A percentile compares a stretch with the other conserved stretches of the same genome.
Conservation (phyloP, 495 filamentous ascomycete genomes). For the Recurvomyces mirabilis region DNA sequence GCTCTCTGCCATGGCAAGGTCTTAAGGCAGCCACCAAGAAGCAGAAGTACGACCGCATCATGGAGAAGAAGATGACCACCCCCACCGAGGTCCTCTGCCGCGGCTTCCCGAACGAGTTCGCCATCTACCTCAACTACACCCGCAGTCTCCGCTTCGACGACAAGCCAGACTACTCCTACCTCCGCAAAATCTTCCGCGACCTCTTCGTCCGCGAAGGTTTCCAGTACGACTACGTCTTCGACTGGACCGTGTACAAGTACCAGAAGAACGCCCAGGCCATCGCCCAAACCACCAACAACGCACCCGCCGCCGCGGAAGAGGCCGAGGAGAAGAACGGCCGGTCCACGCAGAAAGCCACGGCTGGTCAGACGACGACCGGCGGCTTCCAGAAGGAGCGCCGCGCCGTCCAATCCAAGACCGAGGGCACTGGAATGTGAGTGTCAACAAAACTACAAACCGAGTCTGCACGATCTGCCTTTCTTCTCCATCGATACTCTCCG, state of each 20-base stretch:
- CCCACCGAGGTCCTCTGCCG: constrained; percentile 98
- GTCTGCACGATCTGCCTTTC: neutral
- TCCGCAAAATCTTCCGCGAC: constrained; percentile 99
- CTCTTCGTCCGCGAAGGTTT: constrained; percentile 98
- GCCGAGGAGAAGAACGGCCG: constrained; percentile 60
- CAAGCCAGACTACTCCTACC: constrained; percentile 99
- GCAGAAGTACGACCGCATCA: constrained; percentile 99
- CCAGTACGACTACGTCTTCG: constrained; percentile 99
- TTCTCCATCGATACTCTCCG: constrained; percentile 27
- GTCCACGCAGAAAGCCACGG: constrained; percentile 44
- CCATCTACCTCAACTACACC: constrained; percentile 99
- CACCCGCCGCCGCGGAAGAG: constrained; percentile 54
- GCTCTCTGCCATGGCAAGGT: constrained; percentile 97
- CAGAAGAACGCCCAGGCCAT: constrained; percentile 97
- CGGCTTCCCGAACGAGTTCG: constrained; percentile 98
- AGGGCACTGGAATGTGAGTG: constrained; percentile 98
- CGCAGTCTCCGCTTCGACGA: constrained; percentile 97
- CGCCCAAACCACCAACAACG: constrained; percentile 57
- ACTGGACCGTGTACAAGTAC: constrained; percentile 99
- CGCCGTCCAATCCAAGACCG: constrained; percentile 40
- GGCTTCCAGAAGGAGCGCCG: constrained; percentile 36
- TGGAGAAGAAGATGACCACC: constrained; percentile 99
- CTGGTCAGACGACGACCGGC: constrained; percentile 58
- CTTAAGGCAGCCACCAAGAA: constrained; percentile 99
- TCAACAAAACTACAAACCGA: constrained; percentile 17